Conservation (phyloP, 495 filamentous ascomycete species). For the Aspergillus campestris region DNA sequence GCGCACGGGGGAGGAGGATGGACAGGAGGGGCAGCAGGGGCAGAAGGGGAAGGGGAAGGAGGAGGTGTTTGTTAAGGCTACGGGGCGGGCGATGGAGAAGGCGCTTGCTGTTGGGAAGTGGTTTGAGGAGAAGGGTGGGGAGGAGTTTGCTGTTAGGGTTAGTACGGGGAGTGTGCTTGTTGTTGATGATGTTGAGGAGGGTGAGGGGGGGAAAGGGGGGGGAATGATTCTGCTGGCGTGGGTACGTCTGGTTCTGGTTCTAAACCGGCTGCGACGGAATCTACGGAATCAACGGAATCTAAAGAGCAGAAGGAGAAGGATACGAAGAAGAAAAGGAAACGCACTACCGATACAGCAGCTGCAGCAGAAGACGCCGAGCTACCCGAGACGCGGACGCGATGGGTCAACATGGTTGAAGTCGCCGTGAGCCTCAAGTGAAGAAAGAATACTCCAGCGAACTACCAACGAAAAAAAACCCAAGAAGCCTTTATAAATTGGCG, state of each 20-base stretch:
- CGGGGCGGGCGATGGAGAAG: constrained; percentile 70
- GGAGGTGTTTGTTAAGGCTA: constrained; percentile 68
- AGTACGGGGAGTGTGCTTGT: constrained; percentile 57
- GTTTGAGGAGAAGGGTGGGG: constrained; percentile 42
- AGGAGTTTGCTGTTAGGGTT: constrained; percentile 47
- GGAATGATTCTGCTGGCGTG: background rate
- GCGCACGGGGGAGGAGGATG: constrained; percentile 25
- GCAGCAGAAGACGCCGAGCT: constrained; percentile 42
- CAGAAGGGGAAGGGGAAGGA: constrained; percentile 33
- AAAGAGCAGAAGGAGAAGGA: constrained; percentile 11
- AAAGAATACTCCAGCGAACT: background rate
- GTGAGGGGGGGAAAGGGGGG: constrained; percentile 22
- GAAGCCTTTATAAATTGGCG: too few relatives aligned
- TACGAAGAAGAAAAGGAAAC: constrained; percentile 34
- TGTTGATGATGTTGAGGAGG: constrained; percentile 61
- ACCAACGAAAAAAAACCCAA: background rate
- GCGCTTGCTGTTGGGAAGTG: constrained; percentile 54
- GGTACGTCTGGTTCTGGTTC: background rate
- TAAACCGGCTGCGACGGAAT: background rate
- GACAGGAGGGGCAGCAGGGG: constrained; percentile 41
- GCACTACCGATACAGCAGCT: constrained; percentile 10
- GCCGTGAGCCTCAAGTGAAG: constrained; percentile 49
- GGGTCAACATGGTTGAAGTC: constrained; percentile 58
- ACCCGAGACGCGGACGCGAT: constrained; percentile 53
- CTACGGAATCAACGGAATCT: background rate